Base-by-base conservation (phyloP, 192 early-diverging fungal genomes). In the Thamnidium elegans region DNA sequence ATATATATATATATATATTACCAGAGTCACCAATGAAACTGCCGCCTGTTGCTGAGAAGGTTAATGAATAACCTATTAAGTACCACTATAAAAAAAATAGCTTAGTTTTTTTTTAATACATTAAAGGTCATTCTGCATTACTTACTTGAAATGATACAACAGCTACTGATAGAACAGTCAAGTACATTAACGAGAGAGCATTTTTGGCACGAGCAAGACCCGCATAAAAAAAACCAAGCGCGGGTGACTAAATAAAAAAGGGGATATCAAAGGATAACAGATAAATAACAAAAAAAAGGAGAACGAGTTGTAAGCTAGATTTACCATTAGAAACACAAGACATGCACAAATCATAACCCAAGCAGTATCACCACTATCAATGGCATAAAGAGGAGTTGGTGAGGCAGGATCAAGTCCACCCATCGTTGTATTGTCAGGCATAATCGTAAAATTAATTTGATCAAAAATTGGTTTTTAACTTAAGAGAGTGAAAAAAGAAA, bases 201-300 rank as follows among this genome's bases (percentile, higher is more conserved):
- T 91, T 89, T 72, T 91, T 91, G 72, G 80, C 82, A 48, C 88
- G 86, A 15, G 90, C 86, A 79, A 92, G 82, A 34, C 72, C 72
- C 59, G 87, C 80, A 72, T 92, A 92, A 65, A 92, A 92, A 78
- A 89, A 89, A 31, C 90, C 89, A 10, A 89, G 77, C 10, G 87
- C 86, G 1, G 86, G 86, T 13, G 84, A 81, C 89, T 69, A 53
- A 6, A n/a, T 17, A 62, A 10, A 7, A n/a, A 32, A 31, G 2
- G 43, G 19, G 21, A 7, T 2, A 55, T 36, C 4, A 36, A 11
- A 26, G 2, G 4, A 31, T 46, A 58, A 44, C 0, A 26, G 2
- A 4, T 20, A 14, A 19, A 10, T 15, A 46, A 46, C 0, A 46
- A 46, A 46, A 15, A 46, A 46, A 26, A 26, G 26, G 26, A 26